A percentile compares a stretch with the other conserved stretches of the same genome.
Conservation (phyloP, 2,329 filamentous ascomycete genomes). For the Aphanocladium album region DNA sequence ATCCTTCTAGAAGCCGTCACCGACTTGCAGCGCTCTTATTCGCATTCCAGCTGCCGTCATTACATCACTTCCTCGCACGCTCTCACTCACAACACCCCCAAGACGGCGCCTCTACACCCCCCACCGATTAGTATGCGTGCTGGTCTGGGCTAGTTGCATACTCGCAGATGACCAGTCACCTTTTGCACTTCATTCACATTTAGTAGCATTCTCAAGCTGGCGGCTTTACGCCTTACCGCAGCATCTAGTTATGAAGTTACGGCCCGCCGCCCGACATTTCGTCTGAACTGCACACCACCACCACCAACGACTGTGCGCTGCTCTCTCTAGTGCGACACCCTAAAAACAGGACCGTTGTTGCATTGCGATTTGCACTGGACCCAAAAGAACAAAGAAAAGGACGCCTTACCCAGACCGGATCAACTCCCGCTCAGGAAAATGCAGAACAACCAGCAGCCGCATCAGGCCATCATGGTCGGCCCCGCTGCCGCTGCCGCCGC, state of each 20-base stretch:
- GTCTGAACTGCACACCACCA: background rate
- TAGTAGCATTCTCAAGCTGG: background rate
- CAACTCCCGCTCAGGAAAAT: background rate
- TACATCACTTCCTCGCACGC: background rate
- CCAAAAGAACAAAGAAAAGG: too few relatives aligned
- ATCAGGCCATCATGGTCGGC: constrained; percentile 6
- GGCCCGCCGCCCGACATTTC: background rate
- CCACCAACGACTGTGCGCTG: background rate
- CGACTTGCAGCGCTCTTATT: background rate
- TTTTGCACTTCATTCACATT: too few relatives aligned
- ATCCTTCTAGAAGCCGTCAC: background rate
- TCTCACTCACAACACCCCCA: background rate
- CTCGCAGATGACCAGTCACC: too few relatives aligned
- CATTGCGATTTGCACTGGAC: background rate
- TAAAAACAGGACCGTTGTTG: constrained; percentile 10
- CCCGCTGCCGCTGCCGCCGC: constrained; percentile 4
- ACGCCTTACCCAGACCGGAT: too few relatives aligned
- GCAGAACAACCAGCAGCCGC: constrained; percentile 5
- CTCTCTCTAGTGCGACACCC: constrained; percentile 4
- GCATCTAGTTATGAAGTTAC: background rate
- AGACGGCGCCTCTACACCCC: background rate
- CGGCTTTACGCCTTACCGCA: background rate
- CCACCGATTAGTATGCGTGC: constrained; percentile 5
- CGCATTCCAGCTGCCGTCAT: background rate
- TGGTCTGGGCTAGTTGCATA: constrained; percentile 9